Evolutionary conservation across 164 flowering plant species (phyloP).

Genomic region (Berberis vulgaris): DNA sequence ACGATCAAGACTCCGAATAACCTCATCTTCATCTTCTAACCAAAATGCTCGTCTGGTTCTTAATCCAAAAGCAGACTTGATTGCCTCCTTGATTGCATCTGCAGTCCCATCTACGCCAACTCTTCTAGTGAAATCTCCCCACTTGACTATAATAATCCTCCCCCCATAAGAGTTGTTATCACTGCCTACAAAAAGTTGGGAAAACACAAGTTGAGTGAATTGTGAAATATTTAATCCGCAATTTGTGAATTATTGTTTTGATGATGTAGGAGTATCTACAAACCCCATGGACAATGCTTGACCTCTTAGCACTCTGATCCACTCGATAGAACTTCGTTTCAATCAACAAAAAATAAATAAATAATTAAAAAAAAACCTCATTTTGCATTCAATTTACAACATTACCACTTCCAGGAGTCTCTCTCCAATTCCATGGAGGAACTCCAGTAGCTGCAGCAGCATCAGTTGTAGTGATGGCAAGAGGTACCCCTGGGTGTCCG

Average conservation of each 20-base stretch:
- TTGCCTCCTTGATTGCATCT: conserved; percentile 52
- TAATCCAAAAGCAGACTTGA: conserved; percentile 45
- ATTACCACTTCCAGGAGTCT: conserved; percentile 51
- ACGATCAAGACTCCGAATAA: conserved; percentile 42
- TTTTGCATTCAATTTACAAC: neutral
- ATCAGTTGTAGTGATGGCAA: conserved; percentile 60
- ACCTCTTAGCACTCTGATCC: no score
- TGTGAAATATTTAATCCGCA: no score
- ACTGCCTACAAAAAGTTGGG: conserved; percentile 21
- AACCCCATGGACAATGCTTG: no score
- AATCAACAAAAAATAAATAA: no score
- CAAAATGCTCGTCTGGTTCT: conserved; percentile 53
- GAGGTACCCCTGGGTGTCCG: conserved; percentile 36
- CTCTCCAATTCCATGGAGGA: conserved; percentile 76
- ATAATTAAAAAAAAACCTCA: no score
- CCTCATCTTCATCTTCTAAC: conserved; percentile 53
- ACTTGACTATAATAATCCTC: conserved; percentile 41
- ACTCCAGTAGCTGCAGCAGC: conserved; percentile 49
- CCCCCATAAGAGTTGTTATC: conserved; percentile 32
- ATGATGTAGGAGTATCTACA: no score
- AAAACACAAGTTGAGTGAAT: neutral
- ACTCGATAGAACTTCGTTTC: no score
- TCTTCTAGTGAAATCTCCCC: conserved; percentile 37
- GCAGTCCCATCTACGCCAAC: conserved; percentile 47
- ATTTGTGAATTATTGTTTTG: no score